Conservation (phyloP, 2,329 filamentous ascomycete genomes). For the Cryphonectria carpinicola region DNA sequence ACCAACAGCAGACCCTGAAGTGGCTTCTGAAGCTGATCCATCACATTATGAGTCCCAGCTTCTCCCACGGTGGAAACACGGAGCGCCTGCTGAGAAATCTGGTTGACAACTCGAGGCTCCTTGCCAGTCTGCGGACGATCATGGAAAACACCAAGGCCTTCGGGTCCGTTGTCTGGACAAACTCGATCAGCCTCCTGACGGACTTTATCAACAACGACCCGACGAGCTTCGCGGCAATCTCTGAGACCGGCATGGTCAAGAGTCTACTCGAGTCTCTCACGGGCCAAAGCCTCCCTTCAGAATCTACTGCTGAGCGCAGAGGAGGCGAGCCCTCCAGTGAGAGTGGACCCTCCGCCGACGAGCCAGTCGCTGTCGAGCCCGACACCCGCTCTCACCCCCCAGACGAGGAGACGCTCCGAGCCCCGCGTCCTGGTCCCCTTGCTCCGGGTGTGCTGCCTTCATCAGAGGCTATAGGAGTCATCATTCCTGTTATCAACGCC, state of each 20-base stretch:
- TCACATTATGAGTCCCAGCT: slow-evolving; percentile 85
- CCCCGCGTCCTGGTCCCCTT: slow-evolving; percentile 48
- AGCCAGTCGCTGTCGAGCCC: slow-evolving; percentile 43
- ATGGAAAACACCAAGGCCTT: slow-evolving; percentile 80
- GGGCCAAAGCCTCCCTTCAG: slow-evolving; percentile 49
- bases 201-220: slow-evolving; percentile 99
- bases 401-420: slow-evolving; percentile 52
- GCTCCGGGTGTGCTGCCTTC: slow-evolving; percentile 83
- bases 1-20: slow-evolving; percentile 90
- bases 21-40: slow-evolving; percentile 96
- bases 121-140: slow-evolving; percentile 78
- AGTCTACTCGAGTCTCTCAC: slow-evolving; percentile 84
- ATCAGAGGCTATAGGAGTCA: slow-evolving; percentile 81
- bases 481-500: slow-evolving; percentile 87
- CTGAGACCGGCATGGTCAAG: slow-evolving; percentile 88
- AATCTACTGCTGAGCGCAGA: slow-evolving; percentile 33
- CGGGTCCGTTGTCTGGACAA: slow-evolving; percentile 94
- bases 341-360: slow-evolving; percentile 42
- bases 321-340: slow-evolving; percentile 33
- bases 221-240: slow-evolving; percentile 94
- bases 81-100: slow-evolving; percentile 90
- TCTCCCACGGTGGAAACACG: slow-evolving; percentile 73
- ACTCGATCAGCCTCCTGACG: slow-evolving; percentile 86
- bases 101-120: slow-evolving; percentile 86
- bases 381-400: slow-evolving; percentile 57